Percentiles rank a stretch among this genome's conserved stretches.
These are phyloP conservation scores for Alternaria viburni DNA, from an alignment of 2,329 filamentous ascomycete species.

Conservation along the genomic window DNA sequence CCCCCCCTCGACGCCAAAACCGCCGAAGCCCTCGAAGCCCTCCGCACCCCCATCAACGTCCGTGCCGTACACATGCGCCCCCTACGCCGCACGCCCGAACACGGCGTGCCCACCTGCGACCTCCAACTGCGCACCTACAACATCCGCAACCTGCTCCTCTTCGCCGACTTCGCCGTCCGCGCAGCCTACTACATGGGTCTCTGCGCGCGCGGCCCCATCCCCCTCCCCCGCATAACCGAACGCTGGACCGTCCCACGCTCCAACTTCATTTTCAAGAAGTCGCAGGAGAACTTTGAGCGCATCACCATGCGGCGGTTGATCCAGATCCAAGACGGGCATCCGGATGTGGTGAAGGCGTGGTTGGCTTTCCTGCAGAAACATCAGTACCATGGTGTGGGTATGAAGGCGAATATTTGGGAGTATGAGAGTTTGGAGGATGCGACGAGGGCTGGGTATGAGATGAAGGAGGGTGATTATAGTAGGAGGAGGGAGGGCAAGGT, in stretches of 20 bases:
- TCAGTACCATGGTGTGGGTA: slow-evolving; percentile 93
- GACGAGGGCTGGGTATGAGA: slow-evolving; percentile 35
- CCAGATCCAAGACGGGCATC: slow-evolving; percentile 89
- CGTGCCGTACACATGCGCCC: slow-evolving; percentile 88
- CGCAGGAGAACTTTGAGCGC: slow-evolving; percentile 96
- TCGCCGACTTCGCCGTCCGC: slow-evolving; percentile 90
- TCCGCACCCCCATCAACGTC: slow-evolving; percentile 70
- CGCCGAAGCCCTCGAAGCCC: slow-evolving; percentile 38
- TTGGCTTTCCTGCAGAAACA: slow-evolving; percentile 90
- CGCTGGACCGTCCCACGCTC: slow-evolving; percentile 91
- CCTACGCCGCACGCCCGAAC: slow-evolving; percentile 73
- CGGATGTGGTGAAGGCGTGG: slow-evolving; percentile 89
- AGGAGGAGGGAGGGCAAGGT: slow-evolving; percentile 41
- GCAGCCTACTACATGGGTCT: slow-evolving; percentile 93
- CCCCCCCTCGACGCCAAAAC: slow-evolving; percentile 36
- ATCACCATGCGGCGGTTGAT: slow-evolving; percentile 85
- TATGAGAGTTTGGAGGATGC: slow-evolving; percentile 68
- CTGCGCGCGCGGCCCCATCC: slow-evolving; percentile 82
- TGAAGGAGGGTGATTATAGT: slow-evolving; percentile 32
- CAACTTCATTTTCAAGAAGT: slow-evolving; percentile 96
- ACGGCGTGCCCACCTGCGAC: slow-evolving; percentile 84
- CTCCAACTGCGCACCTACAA: slow-evolving; percentile 93
- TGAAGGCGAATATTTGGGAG: slow-evolving; percentile 98
- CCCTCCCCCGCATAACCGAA: slow-evolving; percentile 84
- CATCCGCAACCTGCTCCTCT: slow-evolving; percentile 89